A percentile compares a stretch with the other conserved stretches of the same genome.
Evolutionary conservation across 2,329 filamentous ascomycete species (phyloP).

Genomic region (Fusarium ambrosium): DNA sequence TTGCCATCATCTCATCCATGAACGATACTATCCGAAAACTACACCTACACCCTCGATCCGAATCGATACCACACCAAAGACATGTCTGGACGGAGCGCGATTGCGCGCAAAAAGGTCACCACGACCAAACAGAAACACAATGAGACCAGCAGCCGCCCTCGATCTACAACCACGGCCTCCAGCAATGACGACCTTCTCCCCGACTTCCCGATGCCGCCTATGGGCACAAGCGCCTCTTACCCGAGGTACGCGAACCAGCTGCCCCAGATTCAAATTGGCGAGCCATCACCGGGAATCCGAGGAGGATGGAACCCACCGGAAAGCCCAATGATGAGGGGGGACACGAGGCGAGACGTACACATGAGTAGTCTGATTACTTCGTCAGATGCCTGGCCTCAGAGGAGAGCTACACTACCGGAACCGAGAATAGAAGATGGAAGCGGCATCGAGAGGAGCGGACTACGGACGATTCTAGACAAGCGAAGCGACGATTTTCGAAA

Average conservation of each 20-base stretch:
- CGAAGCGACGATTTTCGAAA: constrained; percentile 68
- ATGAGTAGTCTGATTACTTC: constrained; percentile 47
- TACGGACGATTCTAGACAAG: constrained; percentile 66
- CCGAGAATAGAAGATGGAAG: constrained; percentile 63
- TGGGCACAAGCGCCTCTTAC: constrained; percentile 56
- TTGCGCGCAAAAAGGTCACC: constrained; percentile 71
- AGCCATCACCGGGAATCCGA: constrained; percentile 9
- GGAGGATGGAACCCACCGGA: constrained; percentile 18
- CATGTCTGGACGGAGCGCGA: constrained; percentile 71
- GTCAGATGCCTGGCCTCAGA: constrained; percentile 57
- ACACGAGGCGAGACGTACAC: constrained; percentile 37
- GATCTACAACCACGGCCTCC: constrained; percentile 54
- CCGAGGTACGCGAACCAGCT: constrained; percentile 56
- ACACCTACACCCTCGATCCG: not conserved
- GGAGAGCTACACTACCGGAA: constrained; percentile 55
- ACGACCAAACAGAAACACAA: constrained; percentile 57
- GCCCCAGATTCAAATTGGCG: constrained; percentile 3
- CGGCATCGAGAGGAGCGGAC: constrained; percentile 67
- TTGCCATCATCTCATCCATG: not conserved
- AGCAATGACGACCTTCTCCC: constrained; percentile 57
- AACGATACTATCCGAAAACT: not conserved
- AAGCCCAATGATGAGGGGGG: constrained; percentile 30
- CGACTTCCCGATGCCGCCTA: constrained; percentile 54
- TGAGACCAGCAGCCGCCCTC: constrained; percentile 46
- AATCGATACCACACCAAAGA: not conserved